These are phyloP conservation scores for Leccinum rimulosum DNA, from an alignment of 768 basidiomycete species.

Conservation along the genomic window DNA sequence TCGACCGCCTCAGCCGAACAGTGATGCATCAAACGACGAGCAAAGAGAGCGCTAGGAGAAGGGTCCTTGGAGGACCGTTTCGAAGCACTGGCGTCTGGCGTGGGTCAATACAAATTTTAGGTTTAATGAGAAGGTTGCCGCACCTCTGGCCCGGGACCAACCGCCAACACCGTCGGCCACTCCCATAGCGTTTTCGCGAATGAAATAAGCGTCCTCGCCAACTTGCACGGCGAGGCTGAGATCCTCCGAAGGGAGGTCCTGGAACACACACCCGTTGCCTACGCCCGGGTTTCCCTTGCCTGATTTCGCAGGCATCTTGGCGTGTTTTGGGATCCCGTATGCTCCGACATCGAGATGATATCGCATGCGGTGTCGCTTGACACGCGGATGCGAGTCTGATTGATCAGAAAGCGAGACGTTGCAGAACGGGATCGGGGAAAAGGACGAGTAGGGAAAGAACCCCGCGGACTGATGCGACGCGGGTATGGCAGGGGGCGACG, in stretches of 20 bases:
- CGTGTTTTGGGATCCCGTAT: conserved; percentile 77
- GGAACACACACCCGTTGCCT: conserved; percentile 26
- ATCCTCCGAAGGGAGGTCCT: conserved; percentile 30
- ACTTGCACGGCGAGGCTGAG: conserved; percentile 67
- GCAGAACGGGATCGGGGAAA: conserved; percentile 31
- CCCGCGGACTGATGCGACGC: conserved; percentile 30
- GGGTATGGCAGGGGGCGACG: conserved; percentile 29
- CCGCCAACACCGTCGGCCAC: conserved; percentile 96
- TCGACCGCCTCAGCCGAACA: conserved; percentile 57
- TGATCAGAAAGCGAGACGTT: conserved; percentile 26
- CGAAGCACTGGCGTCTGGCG: conserved; percentile 20
- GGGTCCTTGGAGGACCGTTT: conserved; percentile 37
- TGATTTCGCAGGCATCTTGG: conserved; percentile 27
- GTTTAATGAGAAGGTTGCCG: conserved; percentile 18
- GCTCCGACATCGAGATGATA: conserved; percentile 74
- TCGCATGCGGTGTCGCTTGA: conserved; percentile 33
- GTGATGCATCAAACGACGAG: conserved; percentile 82
- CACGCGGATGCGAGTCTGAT: conserved; percentile 28
- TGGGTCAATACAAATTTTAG: conserved; percentile 5
- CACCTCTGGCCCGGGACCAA: conserved; percentile 56
- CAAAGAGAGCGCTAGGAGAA: conserved; percentile 58
- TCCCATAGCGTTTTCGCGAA: conserved; percentile 82
- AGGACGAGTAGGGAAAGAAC: conserved; percentile 37
- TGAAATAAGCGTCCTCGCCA: conserved; percentile 91
- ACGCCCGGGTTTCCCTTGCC: conserved; percentile 21